phyloP scores from a whole-genome alignment of 2,329 filamentous ascomycete species.

The Paecilomyces fulvus region DNA sequence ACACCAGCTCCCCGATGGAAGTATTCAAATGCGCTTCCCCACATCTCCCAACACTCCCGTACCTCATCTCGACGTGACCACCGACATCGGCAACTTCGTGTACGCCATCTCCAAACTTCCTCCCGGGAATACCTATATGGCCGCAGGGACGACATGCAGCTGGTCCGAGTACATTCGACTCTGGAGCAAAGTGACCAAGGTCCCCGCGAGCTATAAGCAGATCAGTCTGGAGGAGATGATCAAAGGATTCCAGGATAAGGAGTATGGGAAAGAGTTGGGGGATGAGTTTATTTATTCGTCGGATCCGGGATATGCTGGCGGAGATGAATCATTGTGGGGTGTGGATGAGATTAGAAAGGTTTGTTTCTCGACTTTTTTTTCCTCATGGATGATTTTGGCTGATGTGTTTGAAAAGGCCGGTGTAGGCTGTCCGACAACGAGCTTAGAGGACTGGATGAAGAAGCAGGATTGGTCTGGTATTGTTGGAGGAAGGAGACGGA shows the following conservation, averaged over 20 bases:
- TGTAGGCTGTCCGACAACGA: conserved; percentile 30
- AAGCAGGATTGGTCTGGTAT: conserved; percentile 20
- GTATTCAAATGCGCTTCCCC: conserved; percentile 42
- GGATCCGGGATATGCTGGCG: conserved; percentile 44
- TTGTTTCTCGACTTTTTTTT: conserved; percentile 8
- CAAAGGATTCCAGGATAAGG: conserved; percentile 26
- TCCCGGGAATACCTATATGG: conserved; percentile 43
- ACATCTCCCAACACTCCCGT: conserved; percentile 30
- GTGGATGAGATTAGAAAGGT: conserved; percentile 40
- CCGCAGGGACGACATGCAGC: conserved; percentile 37
- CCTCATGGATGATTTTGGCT: neutral
- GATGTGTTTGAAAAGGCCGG: conserved; percentile 25
- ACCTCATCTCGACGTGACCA: conserved; percentile 41
- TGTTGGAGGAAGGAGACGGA: neutral
- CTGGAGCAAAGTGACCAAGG: conserved; percentile 33
- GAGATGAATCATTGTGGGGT: conserved; percentile 31
- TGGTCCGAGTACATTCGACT: conserved; percentile 40
- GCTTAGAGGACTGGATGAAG: conserved; percentile 18
- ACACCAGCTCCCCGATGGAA: conserved; percentile 31
- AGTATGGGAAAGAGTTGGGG: conserved; percentile 37
- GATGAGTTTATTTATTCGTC: conserved; percentile 43
- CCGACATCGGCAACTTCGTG: conserved; percentile 41
- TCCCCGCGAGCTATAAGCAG: conserved; percentile 32
- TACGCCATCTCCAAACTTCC: conserved; percentile 45
- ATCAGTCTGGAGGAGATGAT: conserved; percentile 36